Base-by-base conservation (phyloP, 2,329 filamentous ascomycete species). In the Geosmithia putterillii region DNA sequence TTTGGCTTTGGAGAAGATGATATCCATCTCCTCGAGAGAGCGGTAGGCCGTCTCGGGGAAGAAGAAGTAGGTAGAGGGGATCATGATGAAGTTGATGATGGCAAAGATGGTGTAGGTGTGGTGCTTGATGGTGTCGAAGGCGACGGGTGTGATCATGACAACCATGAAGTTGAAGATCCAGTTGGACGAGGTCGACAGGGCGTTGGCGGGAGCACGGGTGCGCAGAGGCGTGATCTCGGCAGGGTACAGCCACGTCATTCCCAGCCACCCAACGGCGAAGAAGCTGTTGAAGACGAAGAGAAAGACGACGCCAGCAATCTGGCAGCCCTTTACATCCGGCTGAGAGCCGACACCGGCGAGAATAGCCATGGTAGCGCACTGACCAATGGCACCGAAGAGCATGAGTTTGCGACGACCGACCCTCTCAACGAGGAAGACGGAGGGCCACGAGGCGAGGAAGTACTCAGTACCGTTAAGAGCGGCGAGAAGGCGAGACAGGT, bases 361-460 rank as follows among this genome's bases (percentile, higher is more conserved):
- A 34, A 86, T 69, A 2, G 78, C 72, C 82, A 86, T 86, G 42
- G 74, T 68, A 1, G 61, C 64, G 1, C 73, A 76, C 56, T 83
- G 77, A 46, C 77, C 77, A 2, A 70, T 55, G 34, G 76, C 76
- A 43, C 82, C 82, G 48, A 85, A 75, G 17, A 87, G 61, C 80
- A 88, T 86, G 47, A 87, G 71, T 53, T 75, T 74, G 17, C 83
- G 72, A 22, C 83, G 77, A 10, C 81, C 81, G 3, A 81, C 74
- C 2, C 74, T 71, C 57, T 83, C 79, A 34, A 83, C 76, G 21
- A 81, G 66, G 56, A 79, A 78, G 18, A 73, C 67, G 1, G 70
- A 65, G 1, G 69, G 68, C 75, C 79, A 75, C 3, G 80, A 80
- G 1, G 73, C 80, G 56, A 82, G 76, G 57, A 81, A 66, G 43